phyloP scores from a whole-genome alignment of 371 early-diverging fungal species.

The Spiromyces aspiralis region DNA sequence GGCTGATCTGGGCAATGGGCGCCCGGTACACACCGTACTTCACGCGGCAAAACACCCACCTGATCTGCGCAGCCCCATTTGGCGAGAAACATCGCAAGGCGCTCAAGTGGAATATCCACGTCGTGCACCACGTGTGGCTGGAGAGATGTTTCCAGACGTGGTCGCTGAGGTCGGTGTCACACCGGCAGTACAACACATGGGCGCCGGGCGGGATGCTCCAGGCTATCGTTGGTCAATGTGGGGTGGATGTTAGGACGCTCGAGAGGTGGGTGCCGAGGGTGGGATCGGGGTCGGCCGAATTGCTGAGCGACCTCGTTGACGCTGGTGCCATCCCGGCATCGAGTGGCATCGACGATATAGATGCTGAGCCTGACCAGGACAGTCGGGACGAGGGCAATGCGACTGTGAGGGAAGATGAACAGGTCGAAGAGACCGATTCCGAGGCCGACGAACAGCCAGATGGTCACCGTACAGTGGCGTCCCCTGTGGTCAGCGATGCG shows the following conservation, averaged over 20 bases:
- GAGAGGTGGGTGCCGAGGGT: not conserved
- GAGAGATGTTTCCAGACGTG: conserved; percentile 55
- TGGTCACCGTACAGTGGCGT: not conserved
- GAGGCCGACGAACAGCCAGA: conserved; percentile 9
- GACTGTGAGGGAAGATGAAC: conserved; percentile 3
- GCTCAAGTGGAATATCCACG: conserved; percentile 37
- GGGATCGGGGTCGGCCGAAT: not conserved
- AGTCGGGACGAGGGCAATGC: conserved; percentile 6
- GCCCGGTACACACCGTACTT: conserved; percentile 40
- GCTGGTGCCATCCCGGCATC: not conserved
- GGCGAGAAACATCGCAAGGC: conserved; percentile 51
- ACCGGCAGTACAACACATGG: conserved; percentile 26
- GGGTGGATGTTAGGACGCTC: not conserved
- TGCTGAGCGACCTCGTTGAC: not conserved
- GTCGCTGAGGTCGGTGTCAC: conserved; percentile 33
- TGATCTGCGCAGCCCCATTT: conserved; percentile 34
- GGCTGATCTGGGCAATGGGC: conserved; percentile 45
- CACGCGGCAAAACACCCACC: conserved; percentile 40
- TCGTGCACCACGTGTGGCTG: conserved; percentile 81
- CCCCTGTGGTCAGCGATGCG: not conserved
- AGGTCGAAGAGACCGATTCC: conserved; percentile 2
- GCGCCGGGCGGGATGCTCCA: not conserved
- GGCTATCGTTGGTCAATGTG: not conserved
- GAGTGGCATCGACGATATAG: not conserved
- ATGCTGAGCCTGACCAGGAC: not conserved